A percentile compares a stretch with the other conserved stretches of the same genome.
These are phyloP conservation scores for Fraxinus latifolia DNA, from an alignment of 305 asterid species.

Conservation along the genomic window DNA sequence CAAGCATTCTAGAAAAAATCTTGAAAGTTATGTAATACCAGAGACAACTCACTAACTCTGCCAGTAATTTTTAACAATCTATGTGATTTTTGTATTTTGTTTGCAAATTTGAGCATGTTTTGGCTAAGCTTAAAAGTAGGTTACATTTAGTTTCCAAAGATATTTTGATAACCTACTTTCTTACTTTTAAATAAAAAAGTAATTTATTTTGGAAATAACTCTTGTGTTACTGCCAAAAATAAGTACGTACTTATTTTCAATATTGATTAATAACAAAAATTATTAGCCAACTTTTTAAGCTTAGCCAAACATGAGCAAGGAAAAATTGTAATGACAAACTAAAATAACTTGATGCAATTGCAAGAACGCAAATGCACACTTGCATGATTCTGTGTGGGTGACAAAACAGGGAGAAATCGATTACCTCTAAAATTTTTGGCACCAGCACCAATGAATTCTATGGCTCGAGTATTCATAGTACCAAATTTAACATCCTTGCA, in stretches of 20 bases:
- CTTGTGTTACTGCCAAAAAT: neutral
- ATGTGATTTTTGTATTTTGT: neutral
- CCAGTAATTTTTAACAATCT: neutral
- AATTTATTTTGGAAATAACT: neutral
- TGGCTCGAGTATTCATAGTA: conserved; percentile 94
- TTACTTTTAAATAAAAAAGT: neutral
- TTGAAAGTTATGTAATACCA: neutral
- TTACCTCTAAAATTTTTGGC: conserved; percentile 82
- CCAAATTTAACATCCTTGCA: conserved; percentile 99
- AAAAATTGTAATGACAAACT: neutral
- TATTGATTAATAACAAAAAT: neutral
- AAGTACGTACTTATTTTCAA: neutral
- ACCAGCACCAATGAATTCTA: conserved; percentile 95
- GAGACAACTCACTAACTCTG: neutral
- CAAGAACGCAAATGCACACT: neutral
- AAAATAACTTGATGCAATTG: neutral
- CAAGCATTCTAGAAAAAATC: neutral
- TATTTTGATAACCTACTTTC: neutral
- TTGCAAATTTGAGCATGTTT: neutral
- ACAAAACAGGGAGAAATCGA: conserved; percentile 2
- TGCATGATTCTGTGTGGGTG: neutral
- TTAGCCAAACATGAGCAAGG: neutral
- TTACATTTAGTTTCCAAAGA: neutral
- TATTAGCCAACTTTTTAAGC: neutral
- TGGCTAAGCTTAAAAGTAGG: neutral